phyloP scores from a whole-genome alignment of 2,329 filamentous ascomycete species.

The Claviceps sp. region DNA sequence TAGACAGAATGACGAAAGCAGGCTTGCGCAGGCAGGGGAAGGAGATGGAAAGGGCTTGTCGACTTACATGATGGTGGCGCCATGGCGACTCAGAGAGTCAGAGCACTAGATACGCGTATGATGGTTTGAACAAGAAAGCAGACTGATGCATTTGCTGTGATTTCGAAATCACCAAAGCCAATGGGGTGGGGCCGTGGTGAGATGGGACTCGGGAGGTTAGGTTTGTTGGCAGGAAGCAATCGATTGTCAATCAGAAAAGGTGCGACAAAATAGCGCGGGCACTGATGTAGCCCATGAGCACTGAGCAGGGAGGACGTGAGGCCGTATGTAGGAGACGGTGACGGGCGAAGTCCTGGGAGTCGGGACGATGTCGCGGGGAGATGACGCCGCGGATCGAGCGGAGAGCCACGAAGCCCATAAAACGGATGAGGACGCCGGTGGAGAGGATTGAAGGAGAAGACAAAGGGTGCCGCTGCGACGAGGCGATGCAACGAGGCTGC shows the following conservation, averaged over 20 bases:
- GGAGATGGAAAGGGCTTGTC: not conserved
- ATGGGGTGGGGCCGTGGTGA: not conserved
- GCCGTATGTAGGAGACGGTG: not conserved
- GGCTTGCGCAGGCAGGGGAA: conserved; percentile 4
- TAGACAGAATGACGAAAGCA: not conserved
- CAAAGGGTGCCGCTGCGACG: conserved; percentile 1
- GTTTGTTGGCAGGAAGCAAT: not conserved
- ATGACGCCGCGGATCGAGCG: not conserved
- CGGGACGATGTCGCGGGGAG: not conserved
- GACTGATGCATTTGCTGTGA: not conserved
- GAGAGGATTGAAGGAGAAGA: not conserved
- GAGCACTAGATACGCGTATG: not conserved
- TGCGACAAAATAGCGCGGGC: not conserved
- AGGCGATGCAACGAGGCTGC: conserved; percentile 9
- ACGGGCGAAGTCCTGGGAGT: too few species aligned
- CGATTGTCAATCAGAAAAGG: not conserved
- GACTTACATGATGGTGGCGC: conserved; percentile 17
- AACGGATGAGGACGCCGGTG: not conserved
- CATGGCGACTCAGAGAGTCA: conserved; percentile 7
- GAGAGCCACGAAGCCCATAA: not conserved
- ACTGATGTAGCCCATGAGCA: not conserved
- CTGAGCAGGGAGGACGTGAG: too few species aligned
- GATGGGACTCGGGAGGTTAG: not conserved
- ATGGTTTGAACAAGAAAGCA: not conserved
- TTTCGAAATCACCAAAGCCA: not conserved